Base-by-base conservation (phyloP, 108 stramenopile genomes). In the Pseudonitzschia pungens region DNA sequence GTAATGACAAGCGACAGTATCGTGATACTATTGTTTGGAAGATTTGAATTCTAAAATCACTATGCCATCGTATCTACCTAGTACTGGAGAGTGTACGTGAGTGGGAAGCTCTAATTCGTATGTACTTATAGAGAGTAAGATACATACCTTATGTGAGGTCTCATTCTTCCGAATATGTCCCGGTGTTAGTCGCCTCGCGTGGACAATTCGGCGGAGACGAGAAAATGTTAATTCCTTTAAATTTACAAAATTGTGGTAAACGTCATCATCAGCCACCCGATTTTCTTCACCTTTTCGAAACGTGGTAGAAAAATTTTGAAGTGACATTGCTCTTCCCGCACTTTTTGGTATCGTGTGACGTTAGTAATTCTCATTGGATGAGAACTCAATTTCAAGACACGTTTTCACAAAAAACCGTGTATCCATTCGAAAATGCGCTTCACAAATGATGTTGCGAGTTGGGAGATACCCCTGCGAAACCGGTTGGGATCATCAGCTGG, bases 341-440 rank as follows among this genome's bases (percentile, higher is more conserved):
- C 24, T 55, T 55, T 55, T 10, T 55, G 22, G 21, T 55, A 2
- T 55, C 54, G 54, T 55, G 54, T 16, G 50, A 55, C 54, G 24
- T 55, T 12, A 55, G 24, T 10, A 55, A 20, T 55, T 55, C 54
- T 55, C 2, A 55, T 55, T 55, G 54, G 54, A 21, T 22, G 20
- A 55, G 54, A 55, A 55, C 2, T 24, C 3, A 2, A 24, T 55
- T 55, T 26, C 22, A 4, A 26, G 54, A 55, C 54, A 55, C 54
- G 54, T 55, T 26, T 55, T 3, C 26, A 26, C 24, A 9, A 20
- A 55, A 22, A 55, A 24, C 24, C 26, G 54, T 10, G 54, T 55
- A 26, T 55, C 26, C 54, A 2, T 55, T 55, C 54, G 24, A 55
- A 55, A 55, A 26, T 55, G 26, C 54, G 54, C 26, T 55, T 55